A percentile compares a stretch with the other conserved stretches of the same genome.
Conservation (phyloP, 2,329 filamentous ascomycete genomes). For the Allantophomopsis cytisporea region DNA sequence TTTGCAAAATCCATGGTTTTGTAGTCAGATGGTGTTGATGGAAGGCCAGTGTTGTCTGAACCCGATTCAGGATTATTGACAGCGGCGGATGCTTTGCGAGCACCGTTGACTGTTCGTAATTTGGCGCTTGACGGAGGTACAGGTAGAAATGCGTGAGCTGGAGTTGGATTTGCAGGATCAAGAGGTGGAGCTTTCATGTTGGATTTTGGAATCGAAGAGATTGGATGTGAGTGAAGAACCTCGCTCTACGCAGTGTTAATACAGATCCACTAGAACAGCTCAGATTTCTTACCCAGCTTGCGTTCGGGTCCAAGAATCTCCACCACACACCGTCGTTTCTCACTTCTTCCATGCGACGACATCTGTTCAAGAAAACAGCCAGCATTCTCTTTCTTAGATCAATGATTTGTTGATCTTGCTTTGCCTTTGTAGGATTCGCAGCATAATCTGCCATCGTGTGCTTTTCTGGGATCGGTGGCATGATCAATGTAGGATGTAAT, state of each 20-base stretch:
- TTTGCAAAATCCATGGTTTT: conserved; percentile 42
- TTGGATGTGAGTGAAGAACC: conserved; percentile 84
- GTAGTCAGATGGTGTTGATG: conserved; percentile 56
- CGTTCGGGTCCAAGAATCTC: conserved; percentile 94
- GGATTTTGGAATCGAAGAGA: conserved; percentile 85
- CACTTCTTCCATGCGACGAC: conserved; percentile 82
- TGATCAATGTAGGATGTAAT: conserved; percentile 86
- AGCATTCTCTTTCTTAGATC: conserved; percentile 95
- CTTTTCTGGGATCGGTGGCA: conserved; percentile 96
- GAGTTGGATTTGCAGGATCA: conserved; percentile 81
- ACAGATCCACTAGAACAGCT: conserved; percentile 1
- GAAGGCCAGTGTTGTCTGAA: conserved; percentile 35
- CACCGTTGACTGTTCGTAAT: conserved; percentile 41
- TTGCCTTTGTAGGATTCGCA: conserved; percentile 93
- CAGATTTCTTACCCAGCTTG: conserved; percentile 68
- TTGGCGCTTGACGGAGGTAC: conserved; percentile 78
- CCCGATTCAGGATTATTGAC: conserved; percentile 26
- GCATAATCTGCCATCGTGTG: conserved; percentile 98
- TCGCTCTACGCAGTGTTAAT: conserved; percentile 54
- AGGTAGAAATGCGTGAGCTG: conserved; percentile 77
- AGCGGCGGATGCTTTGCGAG: too few relatives aligned
- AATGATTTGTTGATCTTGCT: conserved; percentile 94
- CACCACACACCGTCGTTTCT: conserved; percentile 92
- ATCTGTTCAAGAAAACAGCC: conserved; percentile 87
- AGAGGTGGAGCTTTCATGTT: conserved; percentile 91